phyloP scores from a whole-genome alignment of 495 filamentous ascomycete species.

The Glonium stellatum region DNA sequence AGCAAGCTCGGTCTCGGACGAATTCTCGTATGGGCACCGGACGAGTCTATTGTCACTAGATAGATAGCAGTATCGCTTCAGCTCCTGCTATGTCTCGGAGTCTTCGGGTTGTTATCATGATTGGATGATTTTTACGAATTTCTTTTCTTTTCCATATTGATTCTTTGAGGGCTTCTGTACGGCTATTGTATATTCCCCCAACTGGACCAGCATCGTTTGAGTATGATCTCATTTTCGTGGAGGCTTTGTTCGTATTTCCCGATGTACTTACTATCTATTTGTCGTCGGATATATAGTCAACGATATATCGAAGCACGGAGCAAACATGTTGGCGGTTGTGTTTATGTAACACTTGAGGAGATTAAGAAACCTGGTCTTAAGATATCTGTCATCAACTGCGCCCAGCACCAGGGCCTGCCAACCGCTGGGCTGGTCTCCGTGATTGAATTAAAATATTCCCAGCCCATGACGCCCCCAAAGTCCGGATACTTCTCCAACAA shows the following conservation, averaged over 20 bases:
- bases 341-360: no score
- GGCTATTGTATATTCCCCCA: not conserved
- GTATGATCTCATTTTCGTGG: not conserved
- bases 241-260: not conserved
- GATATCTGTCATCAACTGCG: not conserved
- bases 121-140: not conserved
- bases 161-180: not conserved
- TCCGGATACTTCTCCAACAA: slow-evolving; percentile 48
- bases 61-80: no score
- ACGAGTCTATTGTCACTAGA: no score
- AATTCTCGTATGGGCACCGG: not conserved
- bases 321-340: no score
- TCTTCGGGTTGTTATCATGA: not conserved
- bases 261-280: not conserved
- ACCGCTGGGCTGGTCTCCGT: not conserved
- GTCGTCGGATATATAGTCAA: not conserved
- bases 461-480: slow-evolving; percentile 79
- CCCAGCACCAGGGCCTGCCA: not conserved
- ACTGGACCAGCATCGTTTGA: not conserved
- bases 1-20: not conserved
- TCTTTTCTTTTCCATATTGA: not conserved
- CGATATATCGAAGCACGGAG: not conserved
- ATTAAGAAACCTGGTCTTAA: not conserved
- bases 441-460: slow-evolving; percentile 56
- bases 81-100: not conserved